Evolutionary conservation across 768 basidiomycete genomes (phyloP), one percentile per base, ranked within the genome.

Genomic region (Suillus fuscotomentosus): DNA sequence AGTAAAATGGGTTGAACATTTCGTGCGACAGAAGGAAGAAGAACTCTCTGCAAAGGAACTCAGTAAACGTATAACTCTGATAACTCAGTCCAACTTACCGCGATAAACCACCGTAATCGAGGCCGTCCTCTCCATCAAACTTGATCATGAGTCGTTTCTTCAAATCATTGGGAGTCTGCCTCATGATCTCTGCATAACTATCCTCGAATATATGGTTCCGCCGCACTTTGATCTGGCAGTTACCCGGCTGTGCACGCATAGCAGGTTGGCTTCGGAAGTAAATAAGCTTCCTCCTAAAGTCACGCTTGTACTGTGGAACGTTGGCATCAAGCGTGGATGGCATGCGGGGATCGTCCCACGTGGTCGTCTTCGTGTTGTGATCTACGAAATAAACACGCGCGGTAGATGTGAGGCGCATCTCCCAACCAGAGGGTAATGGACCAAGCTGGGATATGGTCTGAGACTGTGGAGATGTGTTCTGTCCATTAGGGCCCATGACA

Each of bases 1-100:
- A 99, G 80, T 99, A 99, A 85, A 99, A 99, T 27, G 97, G 97
- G 78, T 99, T 97, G 84, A 99, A 99, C 97, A 99, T 99, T 79
- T 99, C 97, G 76, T 99, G 97, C 41, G 97, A 99, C 56, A 99
- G 85, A 64, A 99, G 81, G 91, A 99, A 99, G 86, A 99, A 99
- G 84, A 99, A 99, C 80, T 99, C 97, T 82, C 96, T 97, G 78
- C 51, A 64, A 27, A 53, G 22, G 65, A 50, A 39, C 51, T 72
- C 63, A 73, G 62, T 55, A 9, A 50, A 43, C 39, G 10, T 1
- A 50, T 17, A 50, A 27, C 61, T 48, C 5, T 55, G 27, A 47
- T 27, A 27, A 22, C 36, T 36, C 31, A 39, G 8, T 60, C 50
- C 20, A 50, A 78, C 86, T 43, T 70, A 95, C 94, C 97, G 89